Conservation (phyloP, 805 yeast species). For the Barnettozyma siamensis region DNA sequence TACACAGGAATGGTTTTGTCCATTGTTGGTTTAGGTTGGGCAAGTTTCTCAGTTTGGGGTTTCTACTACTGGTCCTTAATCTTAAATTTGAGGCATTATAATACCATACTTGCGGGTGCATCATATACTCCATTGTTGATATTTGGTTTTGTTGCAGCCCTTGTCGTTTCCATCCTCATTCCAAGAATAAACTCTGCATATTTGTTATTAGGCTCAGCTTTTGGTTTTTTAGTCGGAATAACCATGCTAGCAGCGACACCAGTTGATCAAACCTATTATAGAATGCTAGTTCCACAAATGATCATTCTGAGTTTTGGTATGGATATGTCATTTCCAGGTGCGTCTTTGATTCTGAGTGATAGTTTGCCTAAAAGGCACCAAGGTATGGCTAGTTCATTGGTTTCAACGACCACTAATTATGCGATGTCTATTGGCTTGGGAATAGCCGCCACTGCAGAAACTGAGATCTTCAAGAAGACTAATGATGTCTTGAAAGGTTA, state of each 20-base stretch:
- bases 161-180: slow-evolving; percentile 44
- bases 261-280: slow-evolving; percentile 53
- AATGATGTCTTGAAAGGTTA: slow-evolving; percentile 36
- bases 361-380: slow-evolving; percentile 57
- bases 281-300: slow-evolving; percentile 49
- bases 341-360: slow-evolving; percentile 56
- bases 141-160: slow-evolving; percentile 51
- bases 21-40: slow-evolving; percentile 64
- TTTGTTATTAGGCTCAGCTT: slow-evolving; percentile 44
- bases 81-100: slow-evolving; percentile 43
- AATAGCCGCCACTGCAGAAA: slow-evolving; percentile 62
- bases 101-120: slow-evolving; percentile 42
- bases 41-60: slow-evolving; percentile 71
- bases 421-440: slow-evolving; percentile 69
- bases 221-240: slow-evolving; percentile 50
- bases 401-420: slow-evolving; percentile 65
- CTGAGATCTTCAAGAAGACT: slow-evolving; percentile 28
- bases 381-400: slow-evolving; percentile 74
- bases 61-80: slow-evolving; percentile 53
- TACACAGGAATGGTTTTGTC: slow-evolving; percentile 44
- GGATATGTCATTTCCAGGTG: slow-evolving; percentile 76
- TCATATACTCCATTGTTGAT: slow-evolving; percentile 42
- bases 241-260: slow-evolving; percentile 52
- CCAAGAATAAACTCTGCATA: slow-evolving; percentile 42
- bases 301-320: slow-evolving; percentile 62